phyloP scores from a whole-genome alignment of 768 basidiomycete genomes.

The Leccinum longicurvipes region DNA sequence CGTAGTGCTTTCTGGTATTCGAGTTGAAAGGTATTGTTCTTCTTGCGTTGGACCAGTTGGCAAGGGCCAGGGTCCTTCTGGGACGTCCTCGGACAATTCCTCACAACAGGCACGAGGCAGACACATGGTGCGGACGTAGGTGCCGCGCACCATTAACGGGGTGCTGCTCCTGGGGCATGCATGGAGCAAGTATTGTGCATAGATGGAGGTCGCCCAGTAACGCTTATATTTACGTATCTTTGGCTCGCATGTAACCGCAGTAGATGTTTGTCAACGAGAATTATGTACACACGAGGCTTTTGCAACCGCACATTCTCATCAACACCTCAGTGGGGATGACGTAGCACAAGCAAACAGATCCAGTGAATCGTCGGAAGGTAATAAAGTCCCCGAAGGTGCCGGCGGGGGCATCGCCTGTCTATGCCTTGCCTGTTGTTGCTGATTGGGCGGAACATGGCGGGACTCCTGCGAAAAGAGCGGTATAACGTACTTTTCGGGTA shows the following conservation, averaged over 20 bases:
- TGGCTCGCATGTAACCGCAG: not conserved
- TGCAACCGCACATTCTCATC: not conserved
- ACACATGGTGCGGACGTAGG: conserved; percentile 12
- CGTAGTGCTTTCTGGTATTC: not conserved
- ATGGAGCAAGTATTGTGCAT: too few species aligned
- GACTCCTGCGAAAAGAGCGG: conserved; percentile 8
- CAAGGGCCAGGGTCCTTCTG: not conserved
- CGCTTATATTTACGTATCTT: not conserved
- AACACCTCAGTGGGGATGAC: conserved; percentile 28
- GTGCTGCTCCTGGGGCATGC: too few species aligned
- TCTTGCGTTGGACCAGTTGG: conserved; percentile 2
- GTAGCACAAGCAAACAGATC: conserved; percentile 43
- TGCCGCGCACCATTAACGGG: not conserved
- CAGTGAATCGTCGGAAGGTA: conserved; percentile 47
- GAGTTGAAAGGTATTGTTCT: not conserved
- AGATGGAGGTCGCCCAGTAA: too few species aligned
- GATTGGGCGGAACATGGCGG: conserved; percentile 2
- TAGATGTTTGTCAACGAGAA: not conserved
- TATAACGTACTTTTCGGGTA: conserved; percentile 17
- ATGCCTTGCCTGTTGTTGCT: conserved; percentile 3
- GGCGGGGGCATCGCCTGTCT: not conserved
- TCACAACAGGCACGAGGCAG: conserved; percentile 19
- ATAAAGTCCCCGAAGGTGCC: conserved; percentile 7
- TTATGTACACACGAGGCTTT: conserved; percentile 1
- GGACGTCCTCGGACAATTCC: not conserved